These are phyloP conservation scores for Phytomonas sp. DNA, from an alignment of 208 protist species.

Conservation along the genomic window DNA sequence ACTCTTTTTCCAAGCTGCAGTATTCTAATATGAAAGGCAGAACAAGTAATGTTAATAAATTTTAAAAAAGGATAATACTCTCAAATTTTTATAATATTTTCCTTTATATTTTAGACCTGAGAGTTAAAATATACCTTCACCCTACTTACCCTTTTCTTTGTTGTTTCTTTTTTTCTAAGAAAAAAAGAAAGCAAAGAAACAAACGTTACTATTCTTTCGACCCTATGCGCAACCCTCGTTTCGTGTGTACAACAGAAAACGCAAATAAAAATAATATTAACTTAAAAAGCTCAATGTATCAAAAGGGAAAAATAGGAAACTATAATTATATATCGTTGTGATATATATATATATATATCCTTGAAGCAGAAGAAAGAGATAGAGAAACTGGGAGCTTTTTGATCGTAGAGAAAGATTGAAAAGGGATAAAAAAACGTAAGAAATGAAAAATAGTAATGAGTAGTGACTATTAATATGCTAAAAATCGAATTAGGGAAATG, in stretches of 20 bases:
- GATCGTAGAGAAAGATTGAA: slow-evolving; percentile 3
- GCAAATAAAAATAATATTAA: neutral
- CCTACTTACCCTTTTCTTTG: neutral
- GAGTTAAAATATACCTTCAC: neutral
- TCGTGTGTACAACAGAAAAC: neutral
- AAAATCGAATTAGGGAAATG: neutral
- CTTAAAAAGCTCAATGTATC: neutral
- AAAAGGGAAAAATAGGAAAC: neutral
- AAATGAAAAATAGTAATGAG: slow-evolving; percentile 5
- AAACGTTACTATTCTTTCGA: neutral
- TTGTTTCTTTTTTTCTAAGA: neutral
- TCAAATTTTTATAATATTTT: neutral
- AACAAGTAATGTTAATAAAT: neutral
- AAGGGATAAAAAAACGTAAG: slow-evolving; percentile 7
- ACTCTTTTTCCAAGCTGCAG: neutral
- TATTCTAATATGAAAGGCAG: neutral
- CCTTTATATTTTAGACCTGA: neutral
- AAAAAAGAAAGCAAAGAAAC: neutral
- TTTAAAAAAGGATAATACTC: neutral
- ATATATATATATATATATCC: neutral
- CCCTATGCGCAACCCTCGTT: neutral
- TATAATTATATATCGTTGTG: neutral
- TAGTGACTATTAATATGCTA: slow-evolving; percentile 1
- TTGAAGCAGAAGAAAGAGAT: neutral
- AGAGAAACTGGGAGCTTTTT: neutral